A percentile compares a stretch with the other conserved stretches of the same genome.
These are phyloP conservation scores for Microdochium bolleyi DNA, from an alignment of 2,329 filamentous ascomycete genomes.

Conservation along the genomic window DNA sequence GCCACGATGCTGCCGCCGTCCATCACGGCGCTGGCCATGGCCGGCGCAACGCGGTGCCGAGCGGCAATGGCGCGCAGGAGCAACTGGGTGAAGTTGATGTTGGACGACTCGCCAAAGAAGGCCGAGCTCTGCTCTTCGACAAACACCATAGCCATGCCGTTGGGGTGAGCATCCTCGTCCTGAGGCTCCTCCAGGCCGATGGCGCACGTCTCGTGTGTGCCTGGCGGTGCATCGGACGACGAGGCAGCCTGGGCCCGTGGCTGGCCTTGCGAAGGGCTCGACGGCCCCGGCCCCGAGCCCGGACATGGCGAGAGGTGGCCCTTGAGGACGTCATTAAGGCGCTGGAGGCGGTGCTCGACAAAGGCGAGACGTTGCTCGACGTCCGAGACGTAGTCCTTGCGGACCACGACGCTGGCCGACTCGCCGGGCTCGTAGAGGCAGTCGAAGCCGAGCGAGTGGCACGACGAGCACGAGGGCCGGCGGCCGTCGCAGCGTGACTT, in stretches of 20 bases:
- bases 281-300: background rate
- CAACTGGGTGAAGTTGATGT: slow-evolving; percentile 2
- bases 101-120: slow-evolving; percentile 2
- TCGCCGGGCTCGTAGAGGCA: slow-evolving; percentile 1
- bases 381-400: slow-evolving; percentile 1
- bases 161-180: slow-evolving; percentile 1
- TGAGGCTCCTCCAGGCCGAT: slow-evolving; percentile 1
- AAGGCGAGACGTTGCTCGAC: background rate
- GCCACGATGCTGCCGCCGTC: background rate
- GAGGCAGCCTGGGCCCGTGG: background rate
- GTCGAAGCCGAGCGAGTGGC: slow-evolving; percentile 1
- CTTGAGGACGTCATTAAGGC: slow-evolving; percentile 1
- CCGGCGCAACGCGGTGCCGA: background rate
- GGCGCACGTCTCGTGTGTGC: background rate
- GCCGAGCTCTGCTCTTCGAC: slow-evolving; percentile 1
- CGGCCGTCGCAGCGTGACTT: slow-evolving; percentile 1
- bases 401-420: background rate
- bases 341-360: slow-evolving; percentile 1
- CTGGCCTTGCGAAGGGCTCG: background rate
- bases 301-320: slow-evolving; percentile 1
- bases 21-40: background rate
- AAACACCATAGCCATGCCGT: slow-evolving; percentile 1
- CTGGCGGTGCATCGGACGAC: background rate
- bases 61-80: slow-evolving; percentile 1
- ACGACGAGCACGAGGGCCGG: slow-evolving; percentile 1